Percentiles rank a stretch among this genome's conserved stretches.
These are phyloP conservation scores for Aspergillus pseudoglaucus DNA, from an alignment of 2,329 filamentous ascomycete species.

Conservation along the genomic window DNA sequence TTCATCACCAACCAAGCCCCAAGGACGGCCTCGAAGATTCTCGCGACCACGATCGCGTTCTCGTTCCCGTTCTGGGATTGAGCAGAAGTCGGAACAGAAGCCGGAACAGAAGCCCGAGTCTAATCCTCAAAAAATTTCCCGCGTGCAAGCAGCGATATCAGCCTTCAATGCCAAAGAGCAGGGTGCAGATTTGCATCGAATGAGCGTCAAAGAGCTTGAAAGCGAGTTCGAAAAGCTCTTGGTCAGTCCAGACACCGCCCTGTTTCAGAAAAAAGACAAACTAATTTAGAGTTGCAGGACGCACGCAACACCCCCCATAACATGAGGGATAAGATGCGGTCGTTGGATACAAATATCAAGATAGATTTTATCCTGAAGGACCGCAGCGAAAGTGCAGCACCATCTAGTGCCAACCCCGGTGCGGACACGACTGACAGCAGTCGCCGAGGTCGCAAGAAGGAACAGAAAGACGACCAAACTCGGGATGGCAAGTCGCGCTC, in stretches of 20 bases:
- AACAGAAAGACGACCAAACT: constrained; percentile 33
- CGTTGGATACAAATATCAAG: constrained; percentile 81
- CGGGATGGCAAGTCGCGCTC: constrained; percentile 43
- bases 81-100: constrained; percentile 17
- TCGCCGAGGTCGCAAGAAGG: constrained; percentile 38
- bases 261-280: background rate
- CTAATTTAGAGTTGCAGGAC: constrained; percentile 51
- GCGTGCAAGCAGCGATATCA: constrained; percentile 60
- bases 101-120: constrained; percentile 13
- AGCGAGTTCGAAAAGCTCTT: constrained; percentile 57
- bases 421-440: constrained; percentile 21
- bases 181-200: constrained; percentile 37
- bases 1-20: constrained; percentile 12
- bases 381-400: constrained; percentile 59
- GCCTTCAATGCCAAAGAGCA: constrained; percentile 52
- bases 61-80: background rate
- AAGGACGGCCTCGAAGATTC: constrained; percentile 18
- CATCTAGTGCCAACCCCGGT: constrained; percentile 37
- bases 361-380: constrained; percentile 92
- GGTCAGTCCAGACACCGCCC: constrained; percentile 37
- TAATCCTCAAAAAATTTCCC: constrained; percentile 44
- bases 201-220: constrained; percentile 53
- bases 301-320: constrained; percentile 89
- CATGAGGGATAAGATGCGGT: constrained; percentile 91
- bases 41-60: constrained; percentile 31